phyloP scores from a whole-genome alignment of 495 filamentous ascomycete species.

The Bombardia bombarda region DNA sequence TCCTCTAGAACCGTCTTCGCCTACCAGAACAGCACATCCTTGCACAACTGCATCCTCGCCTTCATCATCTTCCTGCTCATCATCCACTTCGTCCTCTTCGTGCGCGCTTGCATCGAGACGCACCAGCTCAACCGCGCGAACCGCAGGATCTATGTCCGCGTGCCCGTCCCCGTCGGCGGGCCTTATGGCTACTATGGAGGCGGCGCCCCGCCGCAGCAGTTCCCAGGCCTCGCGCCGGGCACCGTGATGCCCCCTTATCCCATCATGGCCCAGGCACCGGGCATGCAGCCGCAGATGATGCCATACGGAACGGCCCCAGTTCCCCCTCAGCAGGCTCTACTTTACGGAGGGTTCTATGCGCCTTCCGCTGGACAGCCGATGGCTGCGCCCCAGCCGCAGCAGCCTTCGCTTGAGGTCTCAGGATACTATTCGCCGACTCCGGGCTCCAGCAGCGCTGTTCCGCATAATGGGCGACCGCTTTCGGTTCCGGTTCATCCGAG shows the following conservation, averaged over 20 bases:
- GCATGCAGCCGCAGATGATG: not conserved
- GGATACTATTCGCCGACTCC: constrained; percentile 12
- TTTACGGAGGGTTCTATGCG: constrained; percentile 13
- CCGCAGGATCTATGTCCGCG: constrained; percentile 4
- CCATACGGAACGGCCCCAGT: not conserved
- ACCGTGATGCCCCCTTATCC: too few species aligned
- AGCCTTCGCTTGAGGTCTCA: not conserved
- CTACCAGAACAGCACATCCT: not conserved
- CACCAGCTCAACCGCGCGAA: constrained; percentile 24
- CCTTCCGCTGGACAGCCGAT: not conserved
- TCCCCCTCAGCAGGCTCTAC: not conserved
- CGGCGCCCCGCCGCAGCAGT: too few species aligned
- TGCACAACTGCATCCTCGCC: not conserved
- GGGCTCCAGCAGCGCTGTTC: too few species aligned
- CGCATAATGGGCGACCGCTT: too few species aligned
- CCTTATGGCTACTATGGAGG: too few species aligned
- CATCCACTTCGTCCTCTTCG: constrained; percentile 34
- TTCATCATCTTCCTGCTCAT: constrained; percentile 12
- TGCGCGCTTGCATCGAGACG: constrained; percentile 36
- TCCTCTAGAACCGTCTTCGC: too few species aligned
- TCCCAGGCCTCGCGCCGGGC: too few species aligned
- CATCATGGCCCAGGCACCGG: too few species aligned
- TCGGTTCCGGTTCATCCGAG: too few species aligned
- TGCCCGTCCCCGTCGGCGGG: constrained; percentile 1
- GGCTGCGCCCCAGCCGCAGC: not conserved